These are phyloP conservation scores for Suillus decipiens DNA, from an alignment of 768 basidiomycete genomes.

Conservation along the genomic window DNA sequence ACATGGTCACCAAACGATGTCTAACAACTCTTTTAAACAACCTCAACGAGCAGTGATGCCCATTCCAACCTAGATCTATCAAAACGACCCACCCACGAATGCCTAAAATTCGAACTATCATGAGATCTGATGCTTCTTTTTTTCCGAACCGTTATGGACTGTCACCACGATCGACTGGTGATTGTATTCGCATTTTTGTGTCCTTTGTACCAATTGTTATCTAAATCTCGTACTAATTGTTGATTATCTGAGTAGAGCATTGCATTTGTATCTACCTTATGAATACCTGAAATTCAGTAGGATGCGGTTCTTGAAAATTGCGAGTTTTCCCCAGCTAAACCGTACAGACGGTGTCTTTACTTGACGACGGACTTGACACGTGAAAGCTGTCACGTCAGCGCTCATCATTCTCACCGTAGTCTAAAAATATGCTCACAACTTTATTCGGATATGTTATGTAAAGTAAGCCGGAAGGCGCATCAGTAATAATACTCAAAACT, in stretches of 20 bases:
- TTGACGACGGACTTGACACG: not conserved
- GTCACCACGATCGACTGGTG: conserved; percentile 6
- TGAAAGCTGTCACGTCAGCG: not conserved
- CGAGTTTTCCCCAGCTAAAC: not conserved
- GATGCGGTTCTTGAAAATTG: not conserved
- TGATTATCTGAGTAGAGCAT: conserved; percentile 31
- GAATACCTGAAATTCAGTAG: conserved; percentile 19
- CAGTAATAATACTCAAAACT: not conserved
- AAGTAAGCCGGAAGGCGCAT: not conserved
- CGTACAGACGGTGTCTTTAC: not conserved
- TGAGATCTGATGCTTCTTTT: not conserved
- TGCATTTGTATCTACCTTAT: conserved; percentile 30
- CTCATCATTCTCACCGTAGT: not conserved
- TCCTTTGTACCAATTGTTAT: conserved; percentile 32
- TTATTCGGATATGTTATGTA: not conserved
- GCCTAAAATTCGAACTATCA: conserved; percentile 3
- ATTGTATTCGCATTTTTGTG: conserved; percentile 29
- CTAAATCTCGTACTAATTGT: conserved; percentile 34
- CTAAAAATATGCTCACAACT: not conserved
- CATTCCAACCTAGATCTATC: not conserved
- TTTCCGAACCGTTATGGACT: conserved; percentile 7
- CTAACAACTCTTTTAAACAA: conserved; percentile 89
- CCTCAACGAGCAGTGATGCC: conserved; percentile 63
- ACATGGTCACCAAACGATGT: conserved; percentile 97
- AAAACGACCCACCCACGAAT: conserved; percentile 4